Evolutionary conservation across 306 rosid species (phyloP).

Genomic region (Quercus alba): DNA sequence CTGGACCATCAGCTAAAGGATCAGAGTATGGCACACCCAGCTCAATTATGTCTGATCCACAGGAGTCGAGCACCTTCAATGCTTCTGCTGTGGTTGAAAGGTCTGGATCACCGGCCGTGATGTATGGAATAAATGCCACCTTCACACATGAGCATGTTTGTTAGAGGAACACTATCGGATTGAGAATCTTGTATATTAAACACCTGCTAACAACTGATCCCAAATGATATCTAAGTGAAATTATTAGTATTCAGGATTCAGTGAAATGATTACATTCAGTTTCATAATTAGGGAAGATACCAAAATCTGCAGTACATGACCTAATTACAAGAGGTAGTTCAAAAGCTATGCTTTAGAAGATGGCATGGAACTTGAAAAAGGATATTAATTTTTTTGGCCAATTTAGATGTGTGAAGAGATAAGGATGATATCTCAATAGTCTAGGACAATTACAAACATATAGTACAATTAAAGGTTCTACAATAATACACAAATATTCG

Average conservation of each 20-base stretch:
- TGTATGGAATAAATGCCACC: constrained; percentile 91
- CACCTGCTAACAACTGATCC: not conserved
- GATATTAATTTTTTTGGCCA: not conserved
- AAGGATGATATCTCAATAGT: too few species aligned
- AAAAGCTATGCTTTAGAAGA: not conserved
- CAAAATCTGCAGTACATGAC: not conserved
- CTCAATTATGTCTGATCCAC: constrained; percentile 93
- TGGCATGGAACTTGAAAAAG: not conserved
- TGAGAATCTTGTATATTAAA: not conserved
- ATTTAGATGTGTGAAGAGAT: not conserved
- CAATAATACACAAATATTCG: not conserved
- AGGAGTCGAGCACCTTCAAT: constrained; percentile 74
- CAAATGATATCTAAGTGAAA: not conserved
- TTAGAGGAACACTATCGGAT: constrained; percentile 20
- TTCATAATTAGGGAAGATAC: not conserved
- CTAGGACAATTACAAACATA: not conserved
- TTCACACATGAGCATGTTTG: constrained; percentile 26
- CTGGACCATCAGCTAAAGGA: constrained; percentile 99
- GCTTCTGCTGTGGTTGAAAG: constrained; percentile 89
- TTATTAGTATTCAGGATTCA: not conserved
- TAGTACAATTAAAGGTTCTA: not conserved
- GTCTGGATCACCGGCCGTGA: constrained; percentile 96
- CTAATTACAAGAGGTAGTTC: not conserved
- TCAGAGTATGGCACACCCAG: constrained; percentile 92
- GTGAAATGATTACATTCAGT: not conserved